Conservation (phyloP, 352 stramenopile genomes). For the Globisporangium okanoganense region DNA sequence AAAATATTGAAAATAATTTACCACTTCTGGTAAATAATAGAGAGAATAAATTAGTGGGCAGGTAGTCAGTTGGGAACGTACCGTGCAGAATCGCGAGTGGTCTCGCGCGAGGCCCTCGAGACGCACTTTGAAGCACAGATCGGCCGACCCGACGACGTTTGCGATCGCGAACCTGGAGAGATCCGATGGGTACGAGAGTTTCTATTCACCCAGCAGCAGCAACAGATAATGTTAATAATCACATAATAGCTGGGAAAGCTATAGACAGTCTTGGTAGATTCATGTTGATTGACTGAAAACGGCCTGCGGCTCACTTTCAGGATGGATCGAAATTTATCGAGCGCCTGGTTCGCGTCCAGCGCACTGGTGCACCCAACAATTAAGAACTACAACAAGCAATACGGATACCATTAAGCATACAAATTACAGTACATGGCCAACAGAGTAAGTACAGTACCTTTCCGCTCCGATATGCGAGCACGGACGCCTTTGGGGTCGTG, state of each 20-base stretch:
- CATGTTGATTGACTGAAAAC: background rate
- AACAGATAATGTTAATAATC: background rate
- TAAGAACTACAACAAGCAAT: slow-evolving; percentile 39
- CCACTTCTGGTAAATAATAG: background rate
- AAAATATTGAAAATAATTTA: background rate
- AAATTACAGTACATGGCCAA: background rate
- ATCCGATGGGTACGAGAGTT: slow-evolving; percentile 49
- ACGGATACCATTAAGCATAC: background rate
- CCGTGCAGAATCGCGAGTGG: slow-evolving; percentile 64
- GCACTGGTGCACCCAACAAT: slow-evolving; percentile 47
- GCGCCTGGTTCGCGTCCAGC: slow-evolving; percentile 31
- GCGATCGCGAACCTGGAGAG: slow-evolving; percentile 42
- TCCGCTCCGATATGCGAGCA: slow-evolving; percentile 61
- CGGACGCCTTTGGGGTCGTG: slow-evolving; percentile 43
- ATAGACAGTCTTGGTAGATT: background rate
- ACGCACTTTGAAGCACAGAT: slow-evolving; percentile 85
- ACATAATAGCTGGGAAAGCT: background rate
- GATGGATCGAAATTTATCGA: slow-evolving; percentile 55
- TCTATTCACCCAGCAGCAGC: slow-evolving; percentile 23
- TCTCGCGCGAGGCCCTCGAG: slow-evolving; percentile 64
- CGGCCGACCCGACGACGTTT: slow-evolving; percentile 91
- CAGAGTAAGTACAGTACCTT: slow-evolving; percentile 30
- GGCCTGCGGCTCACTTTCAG: slow-evolving; percentile 34
- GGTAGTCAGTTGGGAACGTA: slow-evolving; percentile 33
- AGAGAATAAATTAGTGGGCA: background rate